Base-by-base conservation (phyloP, 106 monocot genomes). In the Dendrobium officinale region DNA sequence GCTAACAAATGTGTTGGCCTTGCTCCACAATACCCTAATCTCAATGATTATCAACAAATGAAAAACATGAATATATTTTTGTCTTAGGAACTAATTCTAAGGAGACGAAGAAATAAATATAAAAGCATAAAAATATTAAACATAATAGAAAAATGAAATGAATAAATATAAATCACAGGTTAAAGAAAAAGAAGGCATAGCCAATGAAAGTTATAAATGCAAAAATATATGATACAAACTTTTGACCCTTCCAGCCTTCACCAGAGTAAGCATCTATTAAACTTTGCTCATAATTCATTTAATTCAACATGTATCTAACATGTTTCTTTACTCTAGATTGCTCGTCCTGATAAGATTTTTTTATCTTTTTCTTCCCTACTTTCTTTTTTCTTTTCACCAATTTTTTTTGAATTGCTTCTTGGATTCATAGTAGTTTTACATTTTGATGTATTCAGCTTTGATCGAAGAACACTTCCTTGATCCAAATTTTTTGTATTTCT, bases 221-320 rank as follows among this genome's bases (percentile, higher is more conserved):
- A 19, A 2, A 16, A n/a, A 16, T 78, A 11, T 31, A 59, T 10
- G 49, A 20, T 66, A 76, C 84, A 82, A 55, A 98, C 97, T 89
- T 98, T 87, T 86, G 94, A 40, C 97, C 97, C 88, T 86, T 92
- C 97, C 97, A 98, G 47, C 94, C 97, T 84, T 92, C 94, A 85
- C 82, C 81, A 55, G 90, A 85, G 91, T 98, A 98, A 76, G 97
- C 94, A 87, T 94, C 94, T 77, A 98, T 88, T 16, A 98, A 29
- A 29, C 29, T 29, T 29, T 29, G 29, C 29, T 29, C 29, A 29
- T 29, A 29, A 29, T 29, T 29, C 29, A 29, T 29, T 29, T 1
- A 29, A 29, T 29, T 29, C 29, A 29, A 29, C 29, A 29, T 29
- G 29, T 29, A 29, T 29, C 29, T 29, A 29, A 29, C 29, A 29